A percentile compares a stretch with the other conserved stretches of the same genome.
These are phyloP conservation scores for Filobasidium uniguttulatum DNA, from an alignment of 1,284 basidiomycete genomes.

Conservation along the genomic window DNA sequence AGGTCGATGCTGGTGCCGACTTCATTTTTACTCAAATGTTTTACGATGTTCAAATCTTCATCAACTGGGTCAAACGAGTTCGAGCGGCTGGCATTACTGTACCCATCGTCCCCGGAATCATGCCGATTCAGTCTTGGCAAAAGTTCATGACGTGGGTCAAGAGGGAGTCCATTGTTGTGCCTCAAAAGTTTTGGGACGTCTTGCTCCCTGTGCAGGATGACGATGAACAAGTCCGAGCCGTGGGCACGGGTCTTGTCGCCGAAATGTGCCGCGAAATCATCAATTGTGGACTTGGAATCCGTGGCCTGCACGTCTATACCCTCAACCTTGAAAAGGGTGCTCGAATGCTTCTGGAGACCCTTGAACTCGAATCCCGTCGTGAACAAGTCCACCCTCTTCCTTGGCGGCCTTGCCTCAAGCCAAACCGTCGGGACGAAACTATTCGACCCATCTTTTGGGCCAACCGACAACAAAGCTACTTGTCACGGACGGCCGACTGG, in stretches of 20 bases:
- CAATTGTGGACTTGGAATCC: constrained; percentile 58
- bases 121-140: constrained; percentile 96
- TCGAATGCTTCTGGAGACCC: constrained; percentile 75
- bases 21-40: constrained; percentile 97
- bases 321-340: constrained; percentile 96
- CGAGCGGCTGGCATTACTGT: constrained; percentile 76
- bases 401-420: constrained; percentile 87
- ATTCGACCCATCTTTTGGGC: constrained; percentile 84
- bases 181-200: constrained; percentile 60
- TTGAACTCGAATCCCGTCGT: constrained; percentile 67
- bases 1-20: constrained; percentile 88
- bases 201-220: constrained; percentile 83
- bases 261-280: constrained; percentile 76
- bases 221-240: constrained; percentile 75
- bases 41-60: constrained; percentile 79
- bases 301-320: constrained; percentile 89
- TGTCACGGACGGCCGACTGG: constrained; percentile 89
- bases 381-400: constrained; percentile 80
- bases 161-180: constrained; percentile 73
- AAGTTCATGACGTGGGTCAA: constrained; percentile 86
- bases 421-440: constrained; percentile 68
- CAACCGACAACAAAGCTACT: constrained; percentile 78
- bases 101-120: constrained; percentile 83
- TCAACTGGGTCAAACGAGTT: constrained; percentile 70
- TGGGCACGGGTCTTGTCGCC: constrained; percentile 75